Percentiles rank a stretch among this genome's conserved stretches.
These are phyloP conservation scores for Arachnopeziza araneosa DNA, from an alignment of 2,329 filamentous ascomycete species.

Conservation along the genomic window DNA sequence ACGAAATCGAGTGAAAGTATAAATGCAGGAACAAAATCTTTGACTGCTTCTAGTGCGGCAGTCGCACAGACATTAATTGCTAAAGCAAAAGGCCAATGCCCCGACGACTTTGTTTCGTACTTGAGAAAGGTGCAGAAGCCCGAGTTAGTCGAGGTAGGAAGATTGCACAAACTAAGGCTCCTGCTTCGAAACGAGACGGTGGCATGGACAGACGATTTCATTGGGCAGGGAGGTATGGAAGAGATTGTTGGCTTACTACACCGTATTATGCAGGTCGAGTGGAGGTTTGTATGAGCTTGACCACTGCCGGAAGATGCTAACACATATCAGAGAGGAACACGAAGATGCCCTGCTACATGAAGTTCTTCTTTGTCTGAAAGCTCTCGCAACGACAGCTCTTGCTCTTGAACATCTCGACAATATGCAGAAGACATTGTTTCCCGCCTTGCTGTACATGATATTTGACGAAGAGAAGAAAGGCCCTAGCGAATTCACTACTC, in stretches of 20 bases:
- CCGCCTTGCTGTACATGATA: constrained; percentile 41
- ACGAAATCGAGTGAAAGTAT: constrained; percentile 70
- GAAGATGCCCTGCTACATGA: constrained; percentile 92
- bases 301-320: constrained; percentile 31
- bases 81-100: constrained; percentile 67
- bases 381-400: constrained; percentile 82
- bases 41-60: constrained; percentile 49
- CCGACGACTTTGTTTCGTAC: constrained; percentile 82
- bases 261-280: constrained; percentile 92
- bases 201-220: constrained; percentile 89
- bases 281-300: constrained; percentile 61
- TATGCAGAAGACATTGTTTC: constrained; percentile 77
- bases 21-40: constrained; percentile 50
- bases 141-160: constrained; percentile 83
- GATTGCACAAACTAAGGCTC: constrained; percentile 86
- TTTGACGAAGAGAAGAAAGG: constrained; percentile 62
- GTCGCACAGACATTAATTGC: constrained; percentile 54
- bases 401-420: constrained; percentile 76
- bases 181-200: constrained; percentile 92
- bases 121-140: constrained; percentile 76
- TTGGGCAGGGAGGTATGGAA: constrained; percentile 83
- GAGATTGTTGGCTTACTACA: constrained; percentile 83
- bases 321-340: constrained; percentile 71
- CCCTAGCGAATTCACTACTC: constrained; percentile 91
- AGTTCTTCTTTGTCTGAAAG: constrained; percentile 87